Base-by-base conservation (phyloP, 345 rosid genomes). In the Luvunga scandens region DNA sequence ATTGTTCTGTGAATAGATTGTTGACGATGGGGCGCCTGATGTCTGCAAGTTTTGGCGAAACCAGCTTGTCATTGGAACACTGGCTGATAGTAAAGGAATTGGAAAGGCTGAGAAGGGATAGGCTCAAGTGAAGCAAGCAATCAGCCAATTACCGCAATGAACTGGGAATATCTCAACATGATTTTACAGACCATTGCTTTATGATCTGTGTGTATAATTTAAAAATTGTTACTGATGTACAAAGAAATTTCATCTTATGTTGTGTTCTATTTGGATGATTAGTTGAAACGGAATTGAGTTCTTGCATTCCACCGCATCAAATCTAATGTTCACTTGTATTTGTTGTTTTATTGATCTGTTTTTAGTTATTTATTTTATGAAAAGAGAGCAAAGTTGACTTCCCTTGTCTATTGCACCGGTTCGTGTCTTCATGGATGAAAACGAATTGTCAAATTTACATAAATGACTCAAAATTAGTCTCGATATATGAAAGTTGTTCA, bases 11-110 rank as follows among this genome's bases (percentile, higher is more conserved):
- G 4, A 67, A 80, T 86, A 92, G 99, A 84, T 86, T 85, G 91
- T 75, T 96, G 89, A 91, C 98, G 45, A 88, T 92, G 94, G 97
- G 91, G 22, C 91, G 95, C n/a, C 84, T 96, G 57, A 86, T 96
- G 78, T 90, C 95, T 22, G 84, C 87, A 63, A 92, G 97, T 77
- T 92, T 82, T 16, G 98, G 98, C 9, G 93, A 92, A 78, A 89
- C 91, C 59, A 55, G 71, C 0, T 81, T 96, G 61, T 79, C 95
- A 2, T 62, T 87, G 78, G 95, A 91, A 81, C 97, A 92, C 66
- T 96, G 99, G 99, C 89, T 90, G 80, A 89, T 91, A 91, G 97
- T 88, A 13, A 90, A 90, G 83, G 98, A 92, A 77, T 77, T 92
- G 66, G 99, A 94, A 84, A 86, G 97, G 86, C 91, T 88, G 65